Evolutionary conservation across 768 basidiomycete species (phyloP).

Genomic region (Boletus rufocinnamomeus): DNA sequence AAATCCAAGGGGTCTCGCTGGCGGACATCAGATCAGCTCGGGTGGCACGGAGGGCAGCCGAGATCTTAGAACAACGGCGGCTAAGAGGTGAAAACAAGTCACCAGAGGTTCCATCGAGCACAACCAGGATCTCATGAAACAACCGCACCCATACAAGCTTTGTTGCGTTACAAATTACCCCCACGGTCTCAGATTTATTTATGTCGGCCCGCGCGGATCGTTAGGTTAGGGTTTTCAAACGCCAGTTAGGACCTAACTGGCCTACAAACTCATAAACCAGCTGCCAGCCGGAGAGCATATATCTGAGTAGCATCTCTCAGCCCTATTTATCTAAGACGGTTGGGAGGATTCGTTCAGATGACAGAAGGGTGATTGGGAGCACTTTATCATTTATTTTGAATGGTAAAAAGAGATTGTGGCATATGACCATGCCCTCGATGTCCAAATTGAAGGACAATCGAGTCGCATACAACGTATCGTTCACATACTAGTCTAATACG

Average conservation of each 20-base stretch:
- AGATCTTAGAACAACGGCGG: neutral
- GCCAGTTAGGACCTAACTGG: no score
- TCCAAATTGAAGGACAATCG: neutral
- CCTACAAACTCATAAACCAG: no score
- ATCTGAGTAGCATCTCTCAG: neutral
- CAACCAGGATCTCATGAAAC: neutral
- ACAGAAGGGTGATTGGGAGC: neutral
- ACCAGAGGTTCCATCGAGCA: neutral
- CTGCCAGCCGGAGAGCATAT: neutral
- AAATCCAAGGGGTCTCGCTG: neutral
- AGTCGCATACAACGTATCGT: neutral
- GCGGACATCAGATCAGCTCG: neutral
- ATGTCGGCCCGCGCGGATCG: no score
- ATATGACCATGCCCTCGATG: neutral
- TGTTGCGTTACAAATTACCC: no score
- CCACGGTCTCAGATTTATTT: no score
- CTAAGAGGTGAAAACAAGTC: neutral
- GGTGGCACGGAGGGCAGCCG: neutral
- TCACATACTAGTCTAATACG: neutral
- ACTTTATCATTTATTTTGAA: neutral
- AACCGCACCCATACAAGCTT: neutral
- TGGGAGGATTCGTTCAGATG: neutral
- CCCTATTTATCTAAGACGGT: no score
- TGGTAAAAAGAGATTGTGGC: neutral
- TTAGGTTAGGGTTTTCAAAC: neutral